Conservation (phyloP, 345 rosid species). For the Conringia planisiliqua region DNA sequence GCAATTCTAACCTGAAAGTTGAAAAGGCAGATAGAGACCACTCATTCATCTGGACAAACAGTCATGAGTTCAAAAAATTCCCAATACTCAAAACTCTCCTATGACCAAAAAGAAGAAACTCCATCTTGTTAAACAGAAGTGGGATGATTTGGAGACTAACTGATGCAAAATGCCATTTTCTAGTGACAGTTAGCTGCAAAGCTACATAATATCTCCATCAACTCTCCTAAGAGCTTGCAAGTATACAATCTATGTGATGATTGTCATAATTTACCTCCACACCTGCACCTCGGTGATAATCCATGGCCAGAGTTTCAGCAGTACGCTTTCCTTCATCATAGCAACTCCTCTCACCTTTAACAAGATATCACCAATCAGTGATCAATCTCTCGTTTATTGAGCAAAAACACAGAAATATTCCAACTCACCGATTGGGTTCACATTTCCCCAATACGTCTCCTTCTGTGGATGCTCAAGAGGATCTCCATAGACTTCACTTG, state of each 20-base stretch:
- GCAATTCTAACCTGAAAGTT: slow-evolving; percentile 87
- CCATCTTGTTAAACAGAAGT: background rate
- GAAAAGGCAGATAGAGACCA: background rate
- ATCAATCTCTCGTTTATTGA: background rate
- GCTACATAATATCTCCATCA: background rate
- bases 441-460: slow-evolving; percentile 98
- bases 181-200: background rate
- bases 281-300: slow-evolving; percentile 91
- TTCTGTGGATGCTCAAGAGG: slow-evolving; percentile 99
- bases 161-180: background rate
- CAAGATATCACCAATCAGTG: background rate
- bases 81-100: background rate
- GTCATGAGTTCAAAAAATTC: background rate
- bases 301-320: slow-evolving; percentile 94
- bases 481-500: slow-evolving; percentile 99
- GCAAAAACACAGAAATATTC: background rate
- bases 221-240: background rate
- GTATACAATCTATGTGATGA: background rate
- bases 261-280: slow-evolving; percentile 66
- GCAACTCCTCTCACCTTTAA: slow-evolving; percentile 89
- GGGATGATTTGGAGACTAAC: background rate
- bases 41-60: background rate
- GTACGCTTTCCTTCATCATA: slow-evolving; percentile 99
- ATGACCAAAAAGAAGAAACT: background rate
- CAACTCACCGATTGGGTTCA: slow-evolving; percentile 83